Evolutionary conservation across 1,139 yeast species (phyloP), one percentile per base, ranked within the genome.

Genomic region (Suhomyces ambrosiae): DNA sequence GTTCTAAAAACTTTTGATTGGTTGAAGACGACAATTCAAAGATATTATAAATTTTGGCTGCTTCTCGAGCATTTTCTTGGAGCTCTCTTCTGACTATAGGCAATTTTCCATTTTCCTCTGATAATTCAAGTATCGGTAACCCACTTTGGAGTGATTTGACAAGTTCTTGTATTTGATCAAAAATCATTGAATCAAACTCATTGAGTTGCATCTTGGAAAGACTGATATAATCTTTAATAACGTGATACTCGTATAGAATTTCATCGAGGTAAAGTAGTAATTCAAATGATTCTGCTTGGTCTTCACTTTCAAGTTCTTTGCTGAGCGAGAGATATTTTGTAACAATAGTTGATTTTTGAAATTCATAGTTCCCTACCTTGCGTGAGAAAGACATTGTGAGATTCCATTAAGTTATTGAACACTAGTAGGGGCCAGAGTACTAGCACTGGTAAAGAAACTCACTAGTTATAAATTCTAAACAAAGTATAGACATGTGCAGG

Each of bases 51-150:
- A 65, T 44, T 35, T 53, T 55, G 3, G 65, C 68, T 2, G 63
- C 69, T 40, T 62, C 67, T 15, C 46, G 42, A 5, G 69, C 67
- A 42, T 56, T 64, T 31, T 63, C 68, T 29, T 44, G 47, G 18
- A 60, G 47, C 30, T 60, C 59, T 12, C 67, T 52, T 34, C 70
- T 51, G 10, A 61, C 42, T 12, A 60, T 58, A 6, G 62, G 54
- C 27, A 65, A 45, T 12, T 42, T 50, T 2, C 56, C 61, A n/a
- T 50, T 50, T 18, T 38, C 49, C 5, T 49, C 44, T 12, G 51
- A 42, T 16, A 65, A 44, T 10, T 53, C 53, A 2, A 55, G 49
- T 5, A 60, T 38, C n/a, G 60, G 61, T 15, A 62, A 40, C 35
- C 45, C 45, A 13, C 50, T 52, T 41, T 58, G 65, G 23, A 60